A percentile compares a stretch with the other conserved stretches of the same genome.
These are phyloP conservation scores for Ascoidea tarda DNA, from an alignment of 805 yeast species.

Conservation along the genomic window DNA sequence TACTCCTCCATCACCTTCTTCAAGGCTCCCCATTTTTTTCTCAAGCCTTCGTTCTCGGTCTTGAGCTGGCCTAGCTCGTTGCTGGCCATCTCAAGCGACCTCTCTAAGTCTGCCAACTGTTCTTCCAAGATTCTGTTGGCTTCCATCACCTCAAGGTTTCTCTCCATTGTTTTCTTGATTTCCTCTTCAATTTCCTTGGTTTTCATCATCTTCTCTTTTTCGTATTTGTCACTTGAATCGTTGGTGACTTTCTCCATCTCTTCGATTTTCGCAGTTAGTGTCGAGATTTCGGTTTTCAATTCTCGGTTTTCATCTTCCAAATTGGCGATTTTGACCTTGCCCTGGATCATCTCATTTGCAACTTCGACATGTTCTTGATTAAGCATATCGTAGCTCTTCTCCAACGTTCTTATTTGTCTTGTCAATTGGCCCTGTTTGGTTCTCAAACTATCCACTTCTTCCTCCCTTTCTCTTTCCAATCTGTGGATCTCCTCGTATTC, in stretches of 20 bases:
- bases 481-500: constrained; percentile 67
- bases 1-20: background rate
- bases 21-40: constrained; percentile 5
- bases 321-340: constrained; percentile 63
- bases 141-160: constrained; percentile 54
- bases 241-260: constrained; percentile 17
- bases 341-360: constrained; percentile 77
- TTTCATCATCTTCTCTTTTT: background rate
- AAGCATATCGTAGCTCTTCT: constrained; percentile 49
- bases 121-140: constrained; percentile 44
- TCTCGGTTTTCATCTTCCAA: constrained; percentile 62
- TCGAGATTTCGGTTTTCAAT: constrained; percentile 32
- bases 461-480: constrained; percentile 48
- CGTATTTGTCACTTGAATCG: constrained; percentile 1
- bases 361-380: constrained; percentile 76
- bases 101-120: constrained; percentile 6
- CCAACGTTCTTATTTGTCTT: constrained; percentile 59
- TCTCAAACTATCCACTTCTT: constrained; percentile 44
- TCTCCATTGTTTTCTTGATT: constrained; percentile 42
- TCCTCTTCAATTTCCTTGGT: constrained; percentile 25
- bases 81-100: constrained; percentile 6
- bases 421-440: constrained; percentile 59
- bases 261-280: constrained; percentile 27
- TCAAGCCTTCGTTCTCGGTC: constrained; percentile 7
- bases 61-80: constrained; percentile 5